A percentile compares a stretch with the other conserved stretches of the same genome.
Conservation (phyloP, 2,329 filamentous ascomycete species). For the Alternaria gansuensis region DNA sequence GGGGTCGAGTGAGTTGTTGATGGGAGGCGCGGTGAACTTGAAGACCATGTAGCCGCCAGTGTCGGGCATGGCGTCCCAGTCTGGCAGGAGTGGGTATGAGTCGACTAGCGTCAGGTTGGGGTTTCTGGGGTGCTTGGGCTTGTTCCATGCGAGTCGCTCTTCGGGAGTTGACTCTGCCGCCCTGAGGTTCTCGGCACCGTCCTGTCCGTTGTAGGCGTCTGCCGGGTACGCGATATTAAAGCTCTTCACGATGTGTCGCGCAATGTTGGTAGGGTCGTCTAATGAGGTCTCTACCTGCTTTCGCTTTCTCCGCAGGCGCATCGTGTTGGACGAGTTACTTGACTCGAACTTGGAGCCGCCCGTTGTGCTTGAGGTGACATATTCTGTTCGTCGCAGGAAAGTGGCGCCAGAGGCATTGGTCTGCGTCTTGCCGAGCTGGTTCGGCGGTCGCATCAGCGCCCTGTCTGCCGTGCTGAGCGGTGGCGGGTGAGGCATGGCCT, state of each 20-base stretch:
- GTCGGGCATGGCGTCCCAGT: slow-evolving; percentile 67
- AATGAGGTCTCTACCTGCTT: slow-evolving; percentile 51
- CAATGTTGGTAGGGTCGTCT: slow-evolving; percentile 69
- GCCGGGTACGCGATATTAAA: slow-evolving; percentile 72
- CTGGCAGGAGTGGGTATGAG: slow-evolving; percentile 68
- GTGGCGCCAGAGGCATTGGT: slow-evolving; percentile 80
- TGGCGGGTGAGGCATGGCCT: slow-evolving; percentile 75
- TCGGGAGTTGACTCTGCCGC: slow-evolving; percentile 63
- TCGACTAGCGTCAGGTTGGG: slow-evolving; percentile 66
- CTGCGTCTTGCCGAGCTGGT: slow-evolving; percentile 84
- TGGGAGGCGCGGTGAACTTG: slow-evolving; percentile 69
- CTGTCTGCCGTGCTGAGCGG: slow-evolving; percentile 84
- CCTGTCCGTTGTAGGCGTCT: slow-evolving; percentile 71
- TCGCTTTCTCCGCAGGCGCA: slow-evolving; percentile 53
- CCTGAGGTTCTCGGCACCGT: slow-evolving; percentile 64
- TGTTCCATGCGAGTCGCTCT: slow-evolving; percentile 67
- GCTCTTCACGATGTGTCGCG: slow-evolving; percentile 68
- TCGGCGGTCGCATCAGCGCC: slow-evolving; percentile 80
- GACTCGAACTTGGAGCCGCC: slow-evolving; percentile 60
- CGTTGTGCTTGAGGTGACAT: slow-evolving; percentile 71
- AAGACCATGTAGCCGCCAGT: slow-evolving; percentile 67
- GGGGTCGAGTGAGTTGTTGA: slow-evolving; percentile 55
- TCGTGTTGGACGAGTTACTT: slow-evolving; percentile 59
- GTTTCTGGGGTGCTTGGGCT: slow-evolving; percentile 67
- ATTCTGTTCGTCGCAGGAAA: slow-evolving; percentile 95